A percentile compares a stretch with the other conserved stretches of the same genome.
These are phyloP conservation scores for Yarrowia galli DNA, from an alignment of 1,139 yeast species.

Conservation along the genomic window DNA sequence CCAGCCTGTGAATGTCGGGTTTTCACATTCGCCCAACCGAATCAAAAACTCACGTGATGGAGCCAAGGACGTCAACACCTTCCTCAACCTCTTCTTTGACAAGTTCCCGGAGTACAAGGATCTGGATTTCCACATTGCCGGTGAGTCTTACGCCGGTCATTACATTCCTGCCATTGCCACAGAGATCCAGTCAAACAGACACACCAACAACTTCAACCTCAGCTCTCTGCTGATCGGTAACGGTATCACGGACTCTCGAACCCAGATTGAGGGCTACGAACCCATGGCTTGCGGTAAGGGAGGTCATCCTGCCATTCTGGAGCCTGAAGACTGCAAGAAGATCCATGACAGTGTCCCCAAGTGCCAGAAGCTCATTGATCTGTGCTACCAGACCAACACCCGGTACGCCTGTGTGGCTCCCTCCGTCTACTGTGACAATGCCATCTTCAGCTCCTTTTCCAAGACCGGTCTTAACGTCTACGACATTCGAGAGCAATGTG, in stretches of 20 bases:
- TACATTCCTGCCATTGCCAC: conserved; percentile 93
- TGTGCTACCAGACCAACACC: conserved; percentile 79
- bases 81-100: conserved; percentile 86
- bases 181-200: conserved; percentile 80
- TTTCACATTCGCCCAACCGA: conserved; percentile 58
- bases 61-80: conserved; percentile 91
- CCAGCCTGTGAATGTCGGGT: conserved; percentile 80
- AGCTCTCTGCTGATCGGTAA: conserved; percentile 93
- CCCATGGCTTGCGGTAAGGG: conserved; percentile 99
- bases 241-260: conserved; percentile 92
- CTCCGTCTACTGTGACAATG: conserved; percentile 86
- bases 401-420: conserved; percentile 96
- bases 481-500: conserved; percentile 89
- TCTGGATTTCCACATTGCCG: conserved; percentile 90
- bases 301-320: conserved; percentile 82
- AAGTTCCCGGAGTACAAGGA: conserved; percentile 84
- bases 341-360: conserved; percentile 80
- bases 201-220: conserved; percentile 75
- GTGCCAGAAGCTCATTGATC: conserved; percentile 78
- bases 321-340: conserved; percentile 77
- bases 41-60: conserved; percentile 66
- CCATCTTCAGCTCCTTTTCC: conserved; percentile 85
- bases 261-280: conserved; percentile 86
- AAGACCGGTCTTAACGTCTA: conserved; percentile 91
- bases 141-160: conserved; percentile 99